These are phyloP conservation scores for Metschnikowia henanensis DNA, from an alignment of 805 yeast genomes.

Conservation along the genomic window DNA sequence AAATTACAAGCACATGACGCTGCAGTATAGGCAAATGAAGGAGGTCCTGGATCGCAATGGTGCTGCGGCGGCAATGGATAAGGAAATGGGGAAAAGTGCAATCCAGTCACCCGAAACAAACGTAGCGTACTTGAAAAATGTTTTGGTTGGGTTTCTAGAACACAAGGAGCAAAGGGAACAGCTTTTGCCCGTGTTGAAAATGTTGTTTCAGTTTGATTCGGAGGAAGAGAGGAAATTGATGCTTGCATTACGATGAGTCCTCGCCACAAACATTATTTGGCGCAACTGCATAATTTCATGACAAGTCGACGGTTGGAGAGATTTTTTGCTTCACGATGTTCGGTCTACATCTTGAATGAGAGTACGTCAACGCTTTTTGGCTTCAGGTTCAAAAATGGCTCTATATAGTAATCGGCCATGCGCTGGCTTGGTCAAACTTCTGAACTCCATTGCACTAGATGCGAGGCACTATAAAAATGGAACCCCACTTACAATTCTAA, in stretches of 20 bases:
- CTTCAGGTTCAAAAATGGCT: too few relatives aligned
- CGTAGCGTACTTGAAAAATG: slow-evolving; percentile 83
- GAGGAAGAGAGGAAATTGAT: slow-evolving; percentile 76
- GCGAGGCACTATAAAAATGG: too few relatives aligned
- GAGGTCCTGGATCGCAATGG: slow-evolving; percentile 16
- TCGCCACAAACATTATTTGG: too few relatives aligned
- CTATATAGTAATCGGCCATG: too few relatives aligned
- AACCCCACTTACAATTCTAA: too few relatives aligned
- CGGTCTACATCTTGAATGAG: too few relatives aligned
- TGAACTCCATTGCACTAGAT: too few relatives aligned
- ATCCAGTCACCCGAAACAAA: slow-evolving; percentile 32
- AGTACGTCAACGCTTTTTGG: too few relatives aligned
- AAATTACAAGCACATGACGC: slow-evolving; percentile 63
- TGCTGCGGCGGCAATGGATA: slow-evolving; percentile 5
- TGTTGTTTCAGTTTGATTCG: slow-evolving; percentile 64
- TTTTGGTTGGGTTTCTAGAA: slow-evolving; percentile 85
- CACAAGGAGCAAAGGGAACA: slow-evolving; percentile 89
- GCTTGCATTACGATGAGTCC: slow-evolving; percentile 43
- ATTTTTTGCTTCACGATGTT: too few relatives aligned
- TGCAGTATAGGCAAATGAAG: slow-evolving; percentile 52
- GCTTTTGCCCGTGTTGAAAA: slow-evolving; percentile 81
- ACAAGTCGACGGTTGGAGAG: too few relatives aligned
- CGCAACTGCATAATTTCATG: too few relatives aligned
- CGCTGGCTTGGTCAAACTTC: too few relatives aligned
- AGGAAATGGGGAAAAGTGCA: slow-evolving; percentile 1